Base-by-base conservation (phyloP, 495 filamentous ascomycete genomes). In the Lindgomyces ingoldianus region DNA sequence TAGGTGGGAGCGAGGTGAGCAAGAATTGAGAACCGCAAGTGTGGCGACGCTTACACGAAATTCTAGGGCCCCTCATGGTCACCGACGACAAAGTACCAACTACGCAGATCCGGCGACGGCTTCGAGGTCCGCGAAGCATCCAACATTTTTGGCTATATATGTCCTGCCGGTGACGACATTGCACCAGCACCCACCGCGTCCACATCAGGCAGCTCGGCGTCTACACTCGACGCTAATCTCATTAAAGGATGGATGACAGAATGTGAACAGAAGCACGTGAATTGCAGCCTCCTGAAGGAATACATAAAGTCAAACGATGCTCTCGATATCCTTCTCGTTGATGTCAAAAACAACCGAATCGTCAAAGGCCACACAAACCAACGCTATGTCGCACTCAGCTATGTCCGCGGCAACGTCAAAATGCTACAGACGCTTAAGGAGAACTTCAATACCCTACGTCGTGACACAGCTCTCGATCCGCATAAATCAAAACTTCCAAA, bases 261-360 rank as follows among this genome's bases (percentile, higher is more conserved):
- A 1, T 55, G 52, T 21, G 52, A 55, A 29, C 12, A 21, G 8
- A 55, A 36, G 21, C 52, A 55, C 30, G 52, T 55, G n/a, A 55
- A 29, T 18, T 55, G 52, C 22, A 29, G 25, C 3, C 29, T 55
- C 29, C 6, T 55, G 25, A 33, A 55, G 18, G 52, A 55, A 10
- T 55, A 27, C 9, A 21, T 39, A 16, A 12, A 4, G 18, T 33
- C 25, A 22, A 45, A 27, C 19, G 55, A 58, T 6, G 30, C 36
- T n/a, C 12, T 58, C 36, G 55, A 58, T 18, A 45, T 60, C 26
- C 16, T 27, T 11, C 57, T 60, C 10, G 29, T 60, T 19, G 57
- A 60, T 45, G 57, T 60, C 19, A n/a, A 33, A 21, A 60, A 60
- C 42, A 50, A 60, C 21, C 29, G 57, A 14, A 27, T 60, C 12